Percentiles rank a stretch among this genome's conserved stretches.
Conservation (phyloP, 768 basidiomycete species). For the Dendrothele bispora region DNA sequence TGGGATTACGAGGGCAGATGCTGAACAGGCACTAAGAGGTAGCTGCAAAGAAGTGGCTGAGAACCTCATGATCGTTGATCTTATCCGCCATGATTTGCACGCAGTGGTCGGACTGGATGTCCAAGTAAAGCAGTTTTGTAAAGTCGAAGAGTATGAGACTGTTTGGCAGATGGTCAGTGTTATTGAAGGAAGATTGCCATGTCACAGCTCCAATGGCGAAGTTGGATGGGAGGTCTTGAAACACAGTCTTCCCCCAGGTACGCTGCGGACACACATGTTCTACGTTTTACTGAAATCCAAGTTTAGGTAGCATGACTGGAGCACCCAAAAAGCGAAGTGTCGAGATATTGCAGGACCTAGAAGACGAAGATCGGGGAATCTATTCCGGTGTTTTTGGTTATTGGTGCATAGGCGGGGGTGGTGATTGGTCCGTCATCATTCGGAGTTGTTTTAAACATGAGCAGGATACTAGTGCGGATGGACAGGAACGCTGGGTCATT, state of each 20-base stretch:
- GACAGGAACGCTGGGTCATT: constrained; percentile 65
- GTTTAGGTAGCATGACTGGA: constrained; percentile 91
- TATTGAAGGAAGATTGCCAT: constrained; percentile 67
- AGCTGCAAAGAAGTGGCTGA: constrained; percentile 91
- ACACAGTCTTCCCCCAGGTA: constrained; percentile 84
- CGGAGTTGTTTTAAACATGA: constrained; percentile 86
- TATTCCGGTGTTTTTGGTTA: constrained; percentile 96
- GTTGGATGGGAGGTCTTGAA: constrained; percentile 80
- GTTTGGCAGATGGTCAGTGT: constrained; percentile 97
- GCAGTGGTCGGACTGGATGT: constrained; percentile 83
- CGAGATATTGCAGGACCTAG: constrained; percentile 82
- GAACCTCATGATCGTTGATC: constrained; percentile 97
- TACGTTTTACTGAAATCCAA: constrained; percentile 2
- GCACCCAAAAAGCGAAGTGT: constrained; percentile 95
- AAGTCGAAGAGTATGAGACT: constrained; percentile 88
- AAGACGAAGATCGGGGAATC: constrained; percentile 67
- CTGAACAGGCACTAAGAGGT: constrained; percentile 61
- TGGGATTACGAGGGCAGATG: constrained; percentile 59
- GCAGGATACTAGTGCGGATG: constrained; percentile 7
- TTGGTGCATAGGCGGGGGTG: constrained; percentile 83
- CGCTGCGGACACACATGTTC: neutral
- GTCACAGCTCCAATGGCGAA: constrained; percentile 40
- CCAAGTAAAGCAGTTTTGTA: constrained; percentile 79
- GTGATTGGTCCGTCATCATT: constrained; percentile 94
- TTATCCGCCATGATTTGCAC: constrained; percentile 91